A percentile compares a stretch with the other conserved stretches of the same genome.
Conservation (phyloP, 108 stramenopile genomes). For the Epithemia pelagica region DNA sequence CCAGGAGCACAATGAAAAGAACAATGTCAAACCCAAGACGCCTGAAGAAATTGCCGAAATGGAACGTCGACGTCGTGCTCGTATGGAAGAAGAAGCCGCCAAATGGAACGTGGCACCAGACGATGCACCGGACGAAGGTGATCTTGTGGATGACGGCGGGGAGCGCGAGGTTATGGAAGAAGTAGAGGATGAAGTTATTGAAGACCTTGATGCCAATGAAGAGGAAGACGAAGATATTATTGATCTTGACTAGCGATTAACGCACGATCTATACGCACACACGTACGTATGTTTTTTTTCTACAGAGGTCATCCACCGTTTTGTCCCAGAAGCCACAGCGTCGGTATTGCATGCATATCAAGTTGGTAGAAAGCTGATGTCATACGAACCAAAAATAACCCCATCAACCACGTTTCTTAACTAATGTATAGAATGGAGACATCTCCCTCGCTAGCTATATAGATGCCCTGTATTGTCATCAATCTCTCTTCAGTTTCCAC, state of each 20-base stretch:
- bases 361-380: no score
- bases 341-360: no score
- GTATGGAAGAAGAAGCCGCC: conserved; percentile 76
- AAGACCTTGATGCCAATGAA: conserved; percentile 11
- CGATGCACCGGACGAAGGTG: conserved; percentile 48
- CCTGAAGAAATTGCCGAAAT: conserved; percentile 84
- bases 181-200: conserved; percentile 24
- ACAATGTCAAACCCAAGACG: conserved; percentile 65
- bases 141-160: conserved; percentile 28
- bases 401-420: no score
- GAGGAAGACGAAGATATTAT: conserved; percentile 62
- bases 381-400: no score
- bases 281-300: no score
- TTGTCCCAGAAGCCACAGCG: no score
- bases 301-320: no score
- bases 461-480: no score
- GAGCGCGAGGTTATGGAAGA: conserved; percentile 16
- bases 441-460: no score
- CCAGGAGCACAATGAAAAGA: conserved; percentile 52
- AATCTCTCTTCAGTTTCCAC: no score
- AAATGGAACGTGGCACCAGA: conserved; percentile 81
- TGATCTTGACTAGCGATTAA: conserved; percentile 66
- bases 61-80: conserved; percentile 61
- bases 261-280: no score
- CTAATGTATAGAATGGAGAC: no score